Evolutionary conservation across 2,329 filamentous ascomycete species (phyloP), one percentile per base, ranked within the genome.

Genomic region (Gyromitra esculenta): DNA sequence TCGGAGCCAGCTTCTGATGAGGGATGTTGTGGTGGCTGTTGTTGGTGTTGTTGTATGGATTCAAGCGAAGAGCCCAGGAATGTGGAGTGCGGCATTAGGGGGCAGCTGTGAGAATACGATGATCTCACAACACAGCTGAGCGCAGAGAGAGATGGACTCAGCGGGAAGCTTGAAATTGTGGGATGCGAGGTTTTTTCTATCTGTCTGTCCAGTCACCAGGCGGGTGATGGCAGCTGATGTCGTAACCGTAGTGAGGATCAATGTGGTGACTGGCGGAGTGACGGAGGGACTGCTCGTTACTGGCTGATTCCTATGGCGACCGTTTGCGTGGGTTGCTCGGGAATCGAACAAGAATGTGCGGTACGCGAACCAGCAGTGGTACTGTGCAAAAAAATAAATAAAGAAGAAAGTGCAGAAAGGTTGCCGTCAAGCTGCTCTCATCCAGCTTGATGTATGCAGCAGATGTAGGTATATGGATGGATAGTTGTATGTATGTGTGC

Each of bases 41-140:
- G 71, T 31, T 54, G 63, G 31, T 68, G 57, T 66, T 66, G 71
- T 52, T 74, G 63, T 62, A 68, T 73, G 64, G 54, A 52, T 37
- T 52, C 54, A 62, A 71, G 72, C 66, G 62, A 65, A 45, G 59
- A 65, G 59, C 57, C 31, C 73, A 62, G 59, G 71, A 77, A 77
- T 77, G 75, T 65, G 43, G 75, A 75, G 64, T 77, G 75, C 39
- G 75, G 75, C 75, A 77, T 77, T 73, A 67, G 48, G 59, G 37
- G 25, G 25, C 25, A 31, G 25, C 37, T 21, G 45, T 57, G 65
- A 52, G 66, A 75, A 75, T 75, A 66, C 65, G 72, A 75, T 75
- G 72, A 75, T 69, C 72, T 64, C 72, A 75, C 72, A 64, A 39
- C 5, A 68, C 72, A 75, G 65, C 66, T 64, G 59, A 54, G 56